Percentiles rank a stretch among this genome's conserved stretches.
phyloP scores from a whole-genome alignment of 306 rosid genomes.

The Hippophae gyantsensis region DNA sequence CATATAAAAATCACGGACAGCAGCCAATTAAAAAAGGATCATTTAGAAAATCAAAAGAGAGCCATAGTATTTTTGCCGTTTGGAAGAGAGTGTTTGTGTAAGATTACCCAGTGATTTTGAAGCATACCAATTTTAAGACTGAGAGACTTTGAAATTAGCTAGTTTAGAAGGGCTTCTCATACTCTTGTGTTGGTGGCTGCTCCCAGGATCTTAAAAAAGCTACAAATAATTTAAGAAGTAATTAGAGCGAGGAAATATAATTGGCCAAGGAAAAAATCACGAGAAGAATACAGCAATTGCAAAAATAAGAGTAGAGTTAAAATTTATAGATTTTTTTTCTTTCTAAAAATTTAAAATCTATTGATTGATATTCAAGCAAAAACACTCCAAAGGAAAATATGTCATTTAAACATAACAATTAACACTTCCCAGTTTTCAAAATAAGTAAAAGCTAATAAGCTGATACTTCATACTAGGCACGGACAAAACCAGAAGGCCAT shows the following conservation, averaged over 20 bases:
- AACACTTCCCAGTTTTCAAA: neutral
- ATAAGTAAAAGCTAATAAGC: too few relatives aligned
- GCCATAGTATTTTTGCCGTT: neutral
- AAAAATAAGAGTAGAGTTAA: neutral
- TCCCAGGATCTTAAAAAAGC: slow-evolving; percentile 75
- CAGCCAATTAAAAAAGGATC: too few relatives aligned
- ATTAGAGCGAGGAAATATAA: slow-evolving; percentile 3
- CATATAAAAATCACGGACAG: too few relatives aligned
- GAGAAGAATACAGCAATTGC: neutral
- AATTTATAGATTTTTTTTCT: neutral
- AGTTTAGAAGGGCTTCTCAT: slow-evolving; percentile 61
- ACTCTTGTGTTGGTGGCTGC: slow-evolving; percentile 72
- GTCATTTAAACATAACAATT: neutral
- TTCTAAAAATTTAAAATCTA: too few relatives aligned
- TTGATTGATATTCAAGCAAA: neutral
- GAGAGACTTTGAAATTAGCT: slow-evolving; percentile 15
- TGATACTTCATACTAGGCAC: too few relatives aligned
- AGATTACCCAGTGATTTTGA: slow-evolving; percentile 19
- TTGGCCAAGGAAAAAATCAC: neutral
- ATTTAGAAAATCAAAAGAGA: too few relatives aligned
- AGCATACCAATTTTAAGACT: slow-evolving; percentile 32
- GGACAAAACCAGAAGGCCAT: too few relatives aligned
- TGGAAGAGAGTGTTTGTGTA: slow-evolving; percentile 20
- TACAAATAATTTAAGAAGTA: slow-evolving; percentile 21
- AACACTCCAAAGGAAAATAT: neutral